Evolutionary conservation across 345 rosid genomes (phyloP).

Genomic region (Firmiana major): DNA sequence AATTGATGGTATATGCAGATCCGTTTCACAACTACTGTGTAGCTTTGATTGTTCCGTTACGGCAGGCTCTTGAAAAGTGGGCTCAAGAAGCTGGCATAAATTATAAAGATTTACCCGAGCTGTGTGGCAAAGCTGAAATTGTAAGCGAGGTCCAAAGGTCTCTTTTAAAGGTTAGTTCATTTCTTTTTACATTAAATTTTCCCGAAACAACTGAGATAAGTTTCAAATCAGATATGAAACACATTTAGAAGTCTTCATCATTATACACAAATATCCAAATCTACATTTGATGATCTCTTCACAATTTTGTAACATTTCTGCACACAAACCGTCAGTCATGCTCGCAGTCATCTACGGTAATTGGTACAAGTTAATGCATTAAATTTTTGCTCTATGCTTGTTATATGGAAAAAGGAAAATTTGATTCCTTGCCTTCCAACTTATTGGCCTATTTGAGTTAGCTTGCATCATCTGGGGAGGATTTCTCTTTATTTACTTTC

Average conservation of each 20-base stretch:
- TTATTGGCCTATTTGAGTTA: not conserved
- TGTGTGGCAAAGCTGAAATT: constrained; percentile 60
- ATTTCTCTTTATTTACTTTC: not conserved
- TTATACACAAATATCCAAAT: not conserved
- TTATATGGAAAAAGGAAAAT: not conserved
- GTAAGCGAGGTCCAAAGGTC: constrained; percentile 63
- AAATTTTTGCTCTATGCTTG: too few species aligned
- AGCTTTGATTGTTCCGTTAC: constrained; percentile 67
- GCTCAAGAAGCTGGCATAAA: constrained; percentile 55
- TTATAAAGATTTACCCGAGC: constrained; percentile 40
- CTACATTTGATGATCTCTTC: not conserved
- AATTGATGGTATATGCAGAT: constrained; percentile 74
- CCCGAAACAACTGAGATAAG: not conserved
- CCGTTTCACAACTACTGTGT: constrained; percentile 67
- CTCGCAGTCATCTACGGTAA: too few species aligned
- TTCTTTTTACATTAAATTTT: not conserved
- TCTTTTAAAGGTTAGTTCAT: constrained; percentile 51
- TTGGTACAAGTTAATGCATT: too few species aligned
- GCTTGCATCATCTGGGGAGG: not conserved
- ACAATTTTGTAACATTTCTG: not conserved
- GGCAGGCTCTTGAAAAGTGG: constrained; percentile 65
- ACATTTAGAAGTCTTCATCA: not conserved
- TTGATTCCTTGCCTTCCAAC: not conserved
- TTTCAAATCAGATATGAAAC: not conserved
- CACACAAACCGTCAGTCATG: not conserved